Conservation (phyloP, 768 basidiomycete species). For the Mycena albidolilacea region DNA sequence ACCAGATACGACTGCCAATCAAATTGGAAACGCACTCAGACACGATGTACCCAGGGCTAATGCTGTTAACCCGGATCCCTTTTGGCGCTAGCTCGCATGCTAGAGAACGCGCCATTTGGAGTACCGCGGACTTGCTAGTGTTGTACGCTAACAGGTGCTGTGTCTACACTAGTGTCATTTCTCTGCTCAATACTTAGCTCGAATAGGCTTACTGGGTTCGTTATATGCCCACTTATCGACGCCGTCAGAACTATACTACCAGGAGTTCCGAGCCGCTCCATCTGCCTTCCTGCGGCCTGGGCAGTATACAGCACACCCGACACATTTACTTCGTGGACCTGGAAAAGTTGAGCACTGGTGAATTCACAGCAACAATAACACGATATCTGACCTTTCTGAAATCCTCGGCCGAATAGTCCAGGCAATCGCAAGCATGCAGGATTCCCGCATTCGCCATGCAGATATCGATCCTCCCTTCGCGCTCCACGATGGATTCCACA, state of each 20-base stretch:
- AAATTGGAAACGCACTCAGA: conserved; percentile 59
- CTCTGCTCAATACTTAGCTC: background rate
- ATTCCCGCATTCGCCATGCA: conserved; percentile 89
- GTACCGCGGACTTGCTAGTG: conserved; percentile 78
- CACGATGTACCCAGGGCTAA: conserved; percentile 82
- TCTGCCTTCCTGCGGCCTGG: conserved; percentile 72
- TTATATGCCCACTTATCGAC: conserved; percentile 74
- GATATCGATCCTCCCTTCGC: conserved; percentile 79
- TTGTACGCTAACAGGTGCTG: conserved; percentile 82
- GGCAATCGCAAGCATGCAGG: conserved; percentile 70
- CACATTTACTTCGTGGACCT: conserved; percentile 69
- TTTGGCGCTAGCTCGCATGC: conserved; percentile 79
- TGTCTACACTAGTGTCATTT: conserved; percentile 53
- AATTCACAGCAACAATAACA: no score
- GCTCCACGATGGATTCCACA: conserved; percentile 71
- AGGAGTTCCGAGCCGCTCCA: conserved; percentile 60
- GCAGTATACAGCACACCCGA: conserved; percentile 68
- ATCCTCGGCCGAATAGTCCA: conserved; percentile 75
- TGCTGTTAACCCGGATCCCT: conserved; percentile 76
- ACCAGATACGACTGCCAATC: no score
- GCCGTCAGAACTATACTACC: conserved; percentile 74
- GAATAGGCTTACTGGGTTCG: conserved; percentile 68
- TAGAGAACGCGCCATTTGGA: conserved; percentile 85
- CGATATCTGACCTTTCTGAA: conserved; percentile 68
- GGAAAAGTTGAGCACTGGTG: conserved; percentile 30